Percentiles rank a stretch among this genome's conserved stretches.
These are phyloP conservation scores for Phytophthora europaea DNA, from an alignment of 352 stramenopile genomes.

Conservation along the genomic window DNA sequence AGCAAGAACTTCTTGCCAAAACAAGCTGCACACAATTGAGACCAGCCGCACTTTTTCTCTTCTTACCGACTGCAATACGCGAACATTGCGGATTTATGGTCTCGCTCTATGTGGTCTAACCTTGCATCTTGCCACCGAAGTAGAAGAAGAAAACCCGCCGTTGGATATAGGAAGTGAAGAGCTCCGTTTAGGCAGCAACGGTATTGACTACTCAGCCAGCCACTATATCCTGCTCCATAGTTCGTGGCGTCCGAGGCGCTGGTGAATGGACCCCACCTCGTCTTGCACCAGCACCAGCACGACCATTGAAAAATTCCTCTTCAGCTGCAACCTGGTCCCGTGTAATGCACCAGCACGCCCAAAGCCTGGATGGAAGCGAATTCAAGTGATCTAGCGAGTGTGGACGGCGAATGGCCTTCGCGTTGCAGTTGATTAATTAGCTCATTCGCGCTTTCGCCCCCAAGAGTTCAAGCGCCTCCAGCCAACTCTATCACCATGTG, in stretches of 20 bases:
- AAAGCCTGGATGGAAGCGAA: not conserved
- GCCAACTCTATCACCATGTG: constrained; percentile 19
- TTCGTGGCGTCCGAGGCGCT: not conserved
- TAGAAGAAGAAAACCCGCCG: too few relatives aligned
- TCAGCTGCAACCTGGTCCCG: not conserved
- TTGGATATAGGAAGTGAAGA: too few relatives aligned
- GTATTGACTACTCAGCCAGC: not conserved
- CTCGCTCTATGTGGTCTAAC: too few relatives aligned
- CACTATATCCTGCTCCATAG: not conserved
- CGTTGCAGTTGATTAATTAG: constrained; percentile 25
- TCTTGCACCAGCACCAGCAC: not conserved
- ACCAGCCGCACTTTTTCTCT: too few relatives aligned
- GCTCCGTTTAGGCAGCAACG: too few relatives aligned
- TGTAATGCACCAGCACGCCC: not conserved
- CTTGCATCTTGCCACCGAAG: too few relatives aligned
- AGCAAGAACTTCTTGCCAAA: too few relatives aligned
- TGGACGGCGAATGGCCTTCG: not conserved
- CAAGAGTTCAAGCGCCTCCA: constrained; percentile 18
- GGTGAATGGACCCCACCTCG: not conserved
- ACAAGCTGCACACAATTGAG: too few relatives aligned
- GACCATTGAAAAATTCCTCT: not conserved
- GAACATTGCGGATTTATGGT: too few relatives aligned
- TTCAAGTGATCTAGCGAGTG: not conserved
- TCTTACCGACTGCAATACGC: too few relatives aligned
- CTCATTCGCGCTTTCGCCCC: constrained; percentile 25